A percentile compares a stretch with the other conserved stretches of the same genome.
Evolutionary conservation across 164 flowering plant genomes (phyloP).

Genomic region (Chloranthus sessilifolius): DNA sequence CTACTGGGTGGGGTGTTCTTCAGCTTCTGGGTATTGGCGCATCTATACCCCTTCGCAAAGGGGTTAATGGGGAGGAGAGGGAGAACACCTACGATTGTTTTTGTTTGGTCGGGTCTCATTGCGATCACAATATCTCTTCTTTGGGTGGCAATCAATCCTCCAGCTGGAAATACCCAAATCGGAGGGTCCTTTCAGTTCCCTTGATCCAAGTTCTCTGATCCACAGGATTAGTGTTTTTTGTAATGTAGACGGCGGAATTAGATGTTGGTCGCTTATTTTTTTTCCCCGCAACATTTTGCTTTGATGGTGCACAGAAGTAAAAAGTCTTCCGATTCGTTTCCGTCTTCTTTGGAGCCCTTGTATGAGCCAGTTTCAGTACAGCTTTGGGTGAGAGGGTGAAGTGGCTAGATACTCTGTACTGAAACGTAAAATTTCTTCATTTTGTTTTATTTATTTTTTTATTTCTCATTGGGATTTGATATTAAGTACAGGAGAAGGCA

Average conservation of each 20-base stretch:
- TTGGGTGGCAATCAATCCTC: constrained; percentile 79
- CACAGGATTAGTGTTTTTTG: background rate
- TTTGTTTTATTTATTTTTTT: no score
- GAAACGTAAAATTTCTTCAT: no score
- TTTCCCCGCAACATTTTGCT: no score
- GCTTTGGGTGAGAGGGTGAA: no score
- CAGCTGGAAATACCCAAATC: constrained; percentile 32
- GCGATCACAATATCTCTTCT: constrained; percentile 80
- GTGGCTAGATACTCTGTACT: no score
- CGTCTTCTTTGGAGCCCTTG: no score
- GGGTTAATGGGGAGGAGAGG: constrained; percentile 92
- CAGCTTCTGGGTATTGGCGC: constrained; percentile 87
- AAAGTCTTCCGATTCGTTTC: no score
- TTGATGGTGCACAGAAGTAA: no score
- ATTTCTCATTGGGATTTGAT: no score
- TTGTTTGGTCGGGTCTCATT: constrained; percentile 83
- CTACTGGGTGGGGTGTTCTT: constrained; percentile 82
- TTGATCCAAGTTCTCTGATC: constrained; percentile 29
- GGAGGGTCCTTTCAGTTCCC: constrained; percentile 72
- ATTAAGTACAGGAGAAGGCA: no score
- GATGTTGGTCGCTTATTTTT: no score
- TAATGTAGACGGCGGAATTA: constrained; percentile 10
- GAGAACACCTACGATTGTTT: constrained; percentile 75
- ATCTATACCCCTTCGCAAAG: constrained; percentile 82
- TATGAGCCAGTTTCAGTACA: no score